Evolutionary conservation across 345 rosid species (phyloP).

Genomic region (Brassica juncea): DNA sequence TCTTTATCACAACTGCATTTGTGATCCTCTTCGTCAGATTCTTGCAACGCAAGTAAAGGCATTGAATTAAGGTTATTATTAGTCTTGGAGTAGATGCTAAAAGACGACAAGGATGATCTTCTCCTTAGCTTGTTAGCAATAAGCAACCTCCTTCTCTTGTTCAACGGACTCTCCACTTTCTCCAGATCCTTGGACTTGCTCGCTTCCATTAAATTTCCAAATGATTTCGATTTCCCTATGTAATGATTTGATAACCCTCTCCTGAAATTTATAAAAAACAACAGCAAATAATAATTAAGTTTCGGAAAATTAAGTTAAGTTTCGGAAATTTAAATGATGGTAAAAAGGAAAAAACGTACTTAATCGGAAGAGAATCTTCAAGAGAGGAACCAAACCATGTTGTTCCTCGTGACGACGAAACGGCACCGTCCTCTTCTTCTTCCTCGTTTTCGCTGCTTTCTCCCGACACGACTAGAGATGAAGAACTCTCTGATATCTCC

Average conservation of each 20-base stretch:
- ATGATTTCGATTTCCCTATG: slow-evolving; percentile 81
- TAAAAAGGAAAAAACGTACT: slow-evolving; percentile 53
- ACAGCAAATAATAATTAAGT: not conserved
- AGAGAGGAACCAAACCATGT: slow-evolving; percentile 39
- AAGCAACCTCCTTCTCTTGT: slow-evolving; percentile 67
- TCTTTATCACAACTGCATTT: slow-evolving; percentile 14
- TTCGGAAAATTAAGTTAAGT: not conserved
- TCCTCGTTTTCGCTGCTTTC: slow-evolving; percentile 49
- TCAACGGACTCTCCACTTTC: slow-evolving; percentile 75
- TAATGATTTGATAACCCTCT: slow-evolving; percentile 79
- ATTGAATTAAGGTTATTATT: slow-evolving; percentile 65
- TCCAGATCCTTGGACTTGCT: slow-evolving; percentile 52
- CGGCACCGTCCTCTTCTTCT: slow-evolving; percentile 37
- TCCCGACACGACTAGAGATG: slow-evolving; percentile 63
- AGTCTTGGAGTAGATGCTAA: slow-evolving; percentile 49
- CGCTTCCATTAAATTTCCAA: slow-evolving; percentile 60
- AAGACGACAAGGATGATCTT: slow-evolving; percentile 37
- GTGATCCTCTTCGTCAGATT: slow-evolving; percentile 40
- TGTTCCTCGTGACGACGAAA: slow-evolving; percentile 43
- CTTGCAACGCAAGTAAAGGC: slow-evolving; percentile 65
- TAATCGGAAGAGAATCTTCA: slow-evolving; percentile 70
- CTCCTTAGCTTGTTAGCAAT: slow-evolving; percentile 54
- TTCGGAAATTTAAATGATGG: not conserved
- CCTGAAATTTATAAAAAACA: slow-evolving; percentile 44
- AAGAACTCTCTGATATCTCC: slow-evolving; percentile 49